A percentile compares a stretch with the other conserved stretches of the same genome.
Evolutionary conservation across 2,329 filamentous ascomycete genomes (phyloP).

Genomic region (Pseudonectria buxi): DNA sequence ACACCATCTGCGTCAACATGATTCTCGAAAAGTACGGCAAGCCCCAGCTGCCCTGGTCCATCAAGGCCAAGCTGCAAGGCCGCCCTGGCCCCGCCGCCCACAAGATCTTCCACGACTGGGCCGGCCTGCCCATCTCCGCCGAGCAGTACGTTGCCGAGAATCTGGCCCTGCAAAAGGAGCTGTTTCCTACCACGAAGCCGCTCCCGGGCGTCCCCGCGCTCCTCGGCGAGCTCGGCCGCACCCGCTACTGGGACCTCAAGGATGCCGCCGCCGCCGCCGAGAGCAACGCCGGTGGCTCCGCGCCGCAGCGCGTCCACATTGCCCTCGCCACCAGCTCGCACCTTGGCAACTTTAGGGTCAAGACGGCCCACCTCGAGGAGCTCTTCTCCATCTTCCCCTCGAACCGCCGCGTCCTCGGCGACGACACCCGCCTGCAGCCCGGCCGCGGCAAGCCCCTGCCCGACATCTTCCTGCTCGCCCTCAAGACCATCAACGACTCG

Average conservation of each 20-base stretch:
- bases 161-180: conserved; percentile 55
- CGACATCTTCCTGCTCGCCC: conserved; percentile 85
- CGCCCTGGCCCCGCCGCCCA: conserved; percentile 48
- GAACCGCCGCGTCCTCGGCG: conserved; percentile 72
- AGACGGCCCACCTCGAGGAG: conserved; percentile 57
- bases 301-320: conserved; percentile 55
- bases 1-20: conserved; percentile 76
- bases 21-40: conserved; percentile 70
- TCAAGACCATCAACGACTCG: conserved; percentile 75
- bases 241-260: conserved; percentile 42
- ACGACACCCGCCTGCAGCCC: conserved; percentile 68
- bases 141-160: conserved; percentile 60
- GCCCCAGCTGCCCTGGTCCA: conserved; percentile 76
- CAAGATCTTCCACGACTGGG: conserved; percentile 66
- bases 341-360: conserved; percentile 65
- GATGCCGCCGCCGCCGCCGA: conserved; percentile 14
- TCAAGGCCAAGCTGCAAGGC: conserved; percentile 79
- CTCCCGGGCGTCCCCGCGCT: conserved; percentile 72
- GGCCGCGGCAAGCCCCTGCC: conserved; percentile 91
- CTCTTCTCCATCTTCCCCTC: conserved; percentile 60
- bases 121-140: conserved; percentile 67
- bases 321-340: conserved; percentile 82
- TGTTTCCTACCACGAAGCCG: conserved; percentile 69
- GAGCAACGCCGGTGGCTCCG: conserved; percentile 9
- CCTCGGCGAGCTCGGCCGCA: conserved; percentile 51